phyloP scores from a whole-genome alignment of 2,329 filamentous ascomycete species.

The Diaporthe amygdali region DNA sequence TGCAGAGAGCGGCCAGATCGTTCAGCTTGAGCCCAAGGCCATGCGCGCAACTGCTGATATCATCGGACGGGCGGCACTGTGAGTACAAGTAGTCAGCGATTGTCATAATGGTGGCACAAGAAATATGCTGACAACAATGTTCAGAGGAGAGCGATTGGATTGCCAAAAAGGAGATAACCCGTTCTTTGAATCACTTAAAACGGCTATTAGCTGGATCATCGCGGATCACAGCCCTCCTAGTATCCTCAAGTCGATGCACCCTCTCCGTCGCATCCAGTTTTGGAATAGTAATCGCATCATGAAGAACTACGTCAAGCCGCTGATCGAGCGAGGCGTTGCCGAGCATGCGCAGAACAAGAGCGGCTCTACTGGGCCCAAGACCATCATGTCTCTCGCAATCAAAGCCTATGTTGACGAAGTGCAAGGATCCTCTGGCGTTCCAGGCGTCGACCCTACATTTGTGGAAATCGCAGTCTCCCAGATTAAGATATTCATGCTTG shows the following conservation, averaged over 20 bases:
- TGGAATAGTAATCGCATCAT: conserved; percentile 36
- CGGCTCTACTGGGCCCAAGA: conserved; percentile 28
- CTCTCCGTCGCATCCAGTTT: conserved; percentile 29
- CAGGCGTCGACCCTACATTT: conserved; percentile 13
- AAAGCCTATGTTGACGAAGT: conserved; percentile 31
- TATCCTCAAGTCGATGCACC: conserved; percentile 24
- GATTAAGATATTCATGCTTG: conserved; percentile 35
- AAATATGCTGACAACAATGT: not conserved
- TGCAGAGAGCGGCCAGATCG: not conserved
- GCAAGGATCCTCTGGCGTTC: not conserved
- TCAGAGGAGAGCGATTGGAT: conserved; percentile 23
- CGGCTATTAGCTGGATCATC: conserved; percentile 26
- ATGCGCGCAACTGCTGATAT: conserved; percentile 25
- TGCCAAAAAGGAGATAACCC: conserved; percentile 23
- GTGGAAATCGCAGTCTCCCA: conserved; percentile 23
- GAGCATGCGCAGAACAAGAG: conserved; percentile 29
- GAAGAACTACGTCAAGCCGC: conserved; percentile 32
- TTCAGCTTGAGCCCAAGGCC: conserved; percentile 17
- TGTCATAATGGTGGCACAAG: no score
- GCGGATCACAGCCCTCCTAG: conserved; percentile 10
- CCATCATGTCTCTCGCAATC: conserved; percentile 35
- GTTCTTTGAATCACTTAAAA: conserved; percentile 24
- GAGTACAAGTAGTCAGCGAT: conserved; percentile 22
- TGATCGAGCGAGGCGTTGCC: conserved; percentile 32
- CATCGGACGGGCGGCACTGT: conserved; percentile 36